Evolutionary conservation across 2,329 filamentous ascomycete species (phyloP), one percentile per base, ranked within the genome.

Genomic region (Tolypocladium nubicola): DNA sequence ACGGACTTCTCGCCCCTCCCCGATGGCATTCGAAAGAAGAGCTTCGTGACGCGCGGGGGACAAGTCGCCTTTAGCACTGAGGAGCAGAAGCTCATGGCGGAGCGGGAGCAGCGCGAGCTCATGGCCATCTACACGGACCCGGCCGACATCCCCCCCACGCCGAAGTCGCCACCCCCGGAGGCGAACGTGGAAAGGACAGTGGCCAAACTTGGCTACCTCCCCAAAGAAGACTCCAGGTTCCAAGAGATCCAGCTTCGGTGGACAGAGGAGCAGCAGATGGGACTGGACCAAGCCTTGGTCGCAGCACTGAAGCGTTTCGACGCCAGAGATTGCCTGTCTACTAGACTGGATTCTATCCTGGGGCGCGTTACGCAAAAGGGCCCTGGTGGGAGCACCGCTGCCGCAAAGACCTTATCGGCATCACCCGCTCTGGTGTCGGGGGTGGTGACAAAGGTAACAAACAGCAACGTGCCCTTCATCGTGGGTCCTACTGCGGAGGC

Each of bases 81-180:
- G 0, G 80, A 86, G 66, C 80, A 83, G 61, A 75, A 77, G 59
- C 67, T 71, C 30, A 84, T 85, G 66, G 73, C 75, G 8, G 76
- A 81, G 52, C 79, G 83, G 33, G 83, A 86, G 64, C 78, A 77
- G 52, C 75, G 75, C 13, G 82, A 84, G 63, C 74, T 87, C 39
- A 83, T 87, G 79, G 80, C 74, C n/a, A 73, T 84, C 50, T 85
- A 85, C 63, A 76, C 77, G 1, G 76, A 78, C 53, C 64, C 71
- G 1, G 72, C 75, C 4, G 81, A 84, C 59, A 83, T 84, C 53
- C 82, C 82, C 1, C 71, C 76, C 2, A 79, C 79, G 4, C 80
- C 82, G 14, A 80, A 79, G 63, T 84, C 81, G 14, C 81, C 82
- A 0, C 67, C 68, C 1, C 69, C 65, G 9, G 76, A 76, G 61